Base-by-base conservation (phyloP, 345 rosid genomes). In the Lenwebbia sp. region DNA sequence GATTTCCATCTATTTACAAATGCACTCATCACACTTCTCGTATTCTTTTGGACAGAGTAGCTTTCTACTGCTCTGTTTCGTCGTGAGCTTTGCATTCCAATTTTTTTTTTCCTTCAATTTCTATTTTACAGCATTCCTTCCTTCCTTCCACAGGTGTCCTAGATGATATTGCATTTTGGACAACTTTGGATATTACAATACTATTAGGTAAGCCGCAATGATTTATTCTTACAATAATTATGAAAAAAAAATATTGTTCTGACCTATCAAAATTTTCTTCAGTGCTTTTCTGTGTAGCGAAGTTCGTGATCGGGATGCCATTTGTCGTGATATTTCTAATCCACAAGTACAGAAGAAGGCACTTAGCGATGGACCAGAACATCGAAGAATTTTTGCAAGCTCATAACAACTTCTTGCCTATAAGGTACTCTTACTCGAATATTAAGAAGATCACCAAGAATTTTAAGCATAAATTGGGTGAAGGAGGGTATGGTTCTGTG, bases 81-180 rank as follows among this genome's bases (percentile, higher is more conserved):
- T 65, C 10, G 23, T 15, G 41, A 15, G 3, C 4, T 15, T 0
- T 30, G 1, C 1, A 14, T 30, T 62, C 41, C 41, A 7, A 28
- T 21, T 15, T 7, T 5, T 7, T 5, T 30, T 65, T 30, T 30
- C 22, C 5, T 15, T 30, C 1, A 17, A 30, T 15, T 30, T 19
- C 75, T 15, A 30, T 62, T 0, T 65, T 5, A 3, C 3, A 33
- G 3, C 0, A 62, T 0, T 62, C 10, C 3, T 62, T 62, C 7
- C 3, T 65, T 65, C 7, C 76, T 15, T 33, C 25, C 6, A 17
- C 76, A 33, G 76, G 76, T 33, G 0, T 65, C 12, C 3, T 0
- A 0, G 0, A 33, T 1, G 2, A 3, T 15, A 33, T 65, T 65
- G 25, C 0, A 33, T 3, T 65, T 17, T 65, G 76, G 76, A 33